Evolutionary conservation across 306 rosid species (phyloP), one percentile per base, ranked within the genome.

Genomic region (Quercus alba): DNA sequence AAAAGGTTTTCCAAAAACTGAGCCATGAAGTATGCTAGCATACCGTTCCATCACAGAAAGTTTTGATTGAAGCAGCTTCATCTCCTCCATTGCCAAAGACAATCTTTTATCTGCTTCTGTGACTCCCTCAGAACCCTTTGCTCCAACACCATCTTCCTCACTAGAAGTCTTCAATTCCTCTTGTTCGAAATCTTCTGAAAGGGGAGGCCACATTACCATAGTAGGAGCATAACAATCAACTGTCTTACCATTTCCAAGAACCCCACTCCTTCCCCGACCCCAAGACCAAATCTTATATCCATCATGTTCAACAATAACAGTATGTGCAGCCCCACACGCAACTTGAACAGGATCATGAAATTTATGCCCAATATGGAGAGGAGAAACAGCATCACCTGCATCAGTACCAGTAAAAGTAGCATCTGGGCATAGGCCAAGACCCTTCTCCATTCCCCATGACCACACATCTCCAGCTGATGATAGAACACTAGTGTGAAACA

Each of bases 391-490:
- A 74, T 94, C 97, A 18, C 98, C 98, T 0, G 91, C 51, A 85
- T 84, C 92, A 26, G 82, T 33, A 69, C 84, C 87, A 28, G 87
- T 70, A 56, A 81, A 91, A 82, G 82, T 82, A 70, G 97, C 97
- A 67, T 86, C 91, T 23, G 97, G 97, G 87, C 97, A 94, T 56
- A 94, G 86, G 72, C 98, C 98, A 56, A 94, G 97, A 74, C 98
- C 98, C 86, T 83, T 92, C 88, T 85, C 95, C 98, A 94, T 94
- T 82, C 98, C 98, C 98, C 98, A 94, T 3, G 92, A 92, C 97
- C 98, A 92, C 77, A 91, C 94, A 78, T 89, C 91, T 68, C 98
- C 98, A 1, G 81, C 86, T 2, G 94, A 87, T 55, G 98, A 94
- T 83, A 88, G 94, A 64, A 90, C 93, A 75, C 97, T 86, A 0